These are phyloP conservation scores for Yarrowia deformans DNA, from an alignment of 805 yeast species.

Conservation along the genomic window DNA sequence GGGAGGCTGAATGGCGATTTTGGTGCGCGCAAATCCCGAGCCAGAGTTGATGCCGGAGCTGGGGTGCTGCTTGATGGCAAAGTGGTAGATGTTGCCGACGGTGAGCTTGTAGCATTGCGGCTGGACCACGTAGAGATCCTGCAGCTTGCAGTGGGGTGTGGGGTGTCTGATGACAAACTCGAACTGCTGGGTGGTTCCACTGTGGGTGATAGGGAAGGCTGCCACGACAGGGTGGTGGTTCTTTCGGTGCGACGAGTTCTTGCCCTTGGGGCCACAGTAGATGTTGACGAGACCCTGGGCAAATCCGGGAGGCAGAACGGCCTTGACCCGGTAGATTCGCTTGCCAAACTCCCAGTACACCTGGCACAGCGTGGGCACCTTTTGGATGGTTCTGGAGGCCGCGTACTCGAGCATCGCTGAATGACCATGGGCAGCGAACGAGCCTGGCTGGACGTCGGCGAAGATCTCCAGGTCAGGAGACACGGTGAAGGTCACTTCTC, in stretches of 20 bases:
- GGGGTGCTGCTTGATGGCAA: slow-evolving; percentile 69
- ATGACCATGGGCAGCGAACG: slow-evolving; percentile 40
- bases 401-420: slow-evolving; percentile 41
- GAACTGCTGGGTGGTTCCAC: slow-evolving; percentile 66
- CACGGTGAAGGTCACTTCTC: slow-evolving; percentile 76
- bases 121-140: slow-evolving; percentile 81
- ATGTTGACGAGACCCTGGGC: slow-evolving; percentile 75
- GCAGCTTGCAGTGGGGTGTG: slow-evolving; percentile 68
- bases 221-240: slow-evolving; percentile 69
- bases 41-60: slow-evolving; percentile 56
- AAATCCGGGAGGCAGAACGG: slow-evolving; percentile 73
- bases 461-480: slow-evolving; percentile 76
- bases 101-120: slow-evolving; percentile 78
- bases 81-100: slow-evolving; percentile 65
- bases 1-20: slow-evolving; percentile 81
- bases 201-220: slow-evolving; percentile 77
- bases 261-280: slow-evolving; percentile 71
- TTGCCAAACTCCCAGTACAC: slow-evolving; percentile 69
- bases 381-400: slow-evolving; percentile 53
- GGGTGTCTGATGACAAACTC: slow-evolving; percentile 78
- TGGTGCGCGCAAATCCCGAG: slow-evolving; percentile 56
- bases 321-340: slow-evolving; percentile 79
- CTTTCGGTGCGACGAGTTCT: slow-evolving; percentile 24
- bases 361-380: slow-evolving; percentile 75
- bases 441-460: slow-evolving; percentile 53